A percentile compares a stretch with the other conserved stretches of the same genome.
These are phyloP conservation scores for Penicillium manginii DNA, from an alignment of 495 filamentous ascomycete genomes.

Conservation along the genomic window DNA sequence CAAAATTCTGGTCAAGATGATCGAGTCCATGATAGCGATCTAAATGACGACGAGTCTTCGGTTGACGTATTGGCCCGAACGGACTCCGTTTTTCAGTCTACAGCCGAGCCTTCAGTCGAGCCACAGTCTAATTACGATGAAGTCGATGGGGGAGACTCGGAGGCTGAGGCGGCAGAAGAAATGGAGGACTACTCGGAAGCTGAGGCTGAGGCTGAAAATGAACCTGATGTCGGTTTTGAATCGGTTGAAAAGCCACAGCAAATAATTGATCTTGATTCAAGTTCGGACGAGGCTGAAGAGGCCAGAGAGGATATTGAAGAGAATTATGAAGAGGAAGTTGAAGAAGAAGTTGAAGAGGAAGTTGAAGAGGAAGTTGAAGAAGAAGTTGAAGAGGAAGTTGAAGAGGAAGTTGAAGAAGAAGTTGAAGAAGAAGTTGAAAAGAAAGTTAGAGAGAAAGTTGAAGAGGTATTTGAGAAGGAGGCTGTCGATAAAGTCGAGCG, in stretches of 20 bases:
- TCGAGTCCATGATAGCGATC: slow-evolving; percentile 19
- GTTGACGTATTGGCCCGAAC: slow-evolving; percentile 18
- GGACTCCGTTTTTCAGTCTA: slow-evolving; percentile 1
- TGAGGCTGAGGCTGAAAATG: slow-evolving; percentile 4
- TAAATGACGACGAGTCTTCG: slow-evolving; percentile 23
- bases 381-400: too few species aligned
- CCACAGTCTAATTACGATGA: not conserved
- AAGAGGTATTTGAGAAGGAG: too few species aligned
- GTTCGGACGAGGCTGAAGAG: slow-evolving; percentile 3
- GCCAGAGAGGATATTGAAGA: too few species aligned
- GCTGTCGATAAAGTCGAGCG: not conserved
- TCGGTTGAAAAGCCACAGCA: not conserved
- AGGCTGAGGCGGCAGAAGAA: not conserved
- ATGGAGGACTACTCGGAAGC: not conserved
- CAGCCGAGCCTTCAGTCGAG: not conserved
- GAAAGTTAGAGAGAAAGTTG: not conserved
- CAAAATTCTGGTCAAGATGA: slow-evolving; percentile 11
- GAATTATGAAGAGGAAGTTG: too few species aligned
- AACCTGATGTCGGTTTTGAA: not conserved
- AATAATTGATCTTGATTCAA: slow-evolving; percentile 7
- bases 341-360: too few species aligned
- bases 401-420: too few species aligned
- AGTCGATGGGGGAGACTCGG: not conserved
- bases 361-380: too few species aligned
- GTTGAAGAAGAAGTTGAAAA: too few species aligned